Percentiles rank a stretch among this genome's conserved stretches.
phyloP scores from a whole-genome alignment of 164 flowering plant genomes.

The Taxillus chinensis region DNA sequence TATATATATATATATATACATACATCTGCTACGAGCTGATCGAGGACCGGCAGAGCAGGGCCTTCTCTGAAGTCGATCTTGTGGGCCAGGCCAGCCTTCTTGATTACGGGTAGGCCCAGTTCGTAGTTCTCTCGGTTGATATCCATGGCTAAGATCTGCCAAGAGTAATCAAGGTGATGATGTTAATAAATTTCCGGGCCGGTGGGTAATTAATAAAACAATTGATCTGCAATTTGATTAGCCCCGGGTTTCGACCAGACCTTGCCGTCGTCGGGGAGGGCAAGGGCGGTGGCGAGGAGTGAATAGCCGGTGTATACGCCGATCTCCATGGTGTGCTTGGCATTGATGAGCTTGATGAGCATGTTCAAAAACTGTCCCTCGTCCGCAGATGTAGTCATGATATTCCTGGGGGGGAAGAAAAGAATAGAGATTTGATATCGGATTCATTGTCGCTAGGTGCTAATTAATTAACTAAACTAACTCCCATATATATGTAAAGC shows the following conservation, averaged over 20 bases:
- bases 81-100: slow-evolving; percentile 95
- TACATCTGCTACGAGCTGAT: slow-evolving; percentile 69
- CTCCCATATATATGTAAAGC: background rate
- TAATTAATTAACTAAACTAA: background rate
- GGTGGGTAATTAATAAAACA: background rate
- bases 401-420: slow-evolving; percentile 26
- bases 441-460: too few relatives aligned
- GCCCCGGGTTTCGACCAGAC: slow-evolving; percentile 9
- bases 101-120: slow-evolving; percentile 68
- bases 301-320: slow-evolving; percentile 68
- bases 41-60: slow-evolving; percentile 90
- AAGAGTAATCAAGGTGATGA: background rate
- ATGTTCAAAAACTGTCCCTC: slow-evolving; percentile 62
- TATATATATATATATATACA: too few relatives aligned
- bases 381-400: slow-evolving; percentile 68
- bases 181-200: background rate
- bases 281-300: slow-evolving; percentile 61
- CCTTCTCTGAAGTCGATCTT: slow-evolving; percentile 94
- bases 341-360: slow-evolving; percentile 58
- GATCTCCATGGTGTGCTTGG: slow-evolving; percentile 64
- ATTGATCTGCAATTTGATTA: background rate
- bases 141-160: slow-evolving; percentile 91
- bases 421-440: too few relatives aligned
- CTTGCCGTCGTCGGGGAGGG: slow-evolving; percentile 62
- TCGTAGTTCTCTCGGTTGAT: slow-evolving; percentile 85